Conservation (phyloP, 2,329 filamentous ascomycete genomes). For the Taxawa tesnikishii region DNA sequence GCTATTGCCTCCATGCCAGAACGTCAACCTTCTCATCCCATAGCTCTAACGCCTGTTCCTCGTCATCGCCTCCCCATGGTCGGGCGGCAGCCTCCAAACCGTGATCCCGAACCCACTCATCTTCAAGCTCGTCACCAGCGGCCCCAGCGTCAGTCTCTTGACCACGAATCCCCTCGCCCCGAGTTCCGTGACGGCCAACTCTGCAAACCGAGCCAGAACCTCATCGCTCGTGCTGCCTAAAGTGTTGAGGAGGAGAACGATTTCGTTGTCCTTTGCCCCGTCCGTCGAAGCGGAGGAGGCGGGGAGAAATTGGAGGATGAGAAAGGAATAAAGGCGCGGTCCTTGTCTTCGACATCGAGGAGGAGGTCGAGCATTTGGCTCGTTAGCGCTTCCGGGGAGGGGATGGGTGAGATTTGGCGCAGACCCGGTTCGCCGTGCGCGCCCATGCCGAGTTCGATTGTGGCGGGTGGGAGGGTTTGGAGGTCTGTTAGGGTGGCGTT, state of each 20-base stretch:
- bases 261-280: conserved; percentile 14
- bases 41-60: conserved; percentile 17
- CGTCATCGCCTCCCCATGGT: conserved; percentile 15
- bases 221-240: conserved; percentile 24
- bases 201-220: conserved; percentile 21
- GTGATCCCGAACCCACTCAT: conserved; percentile 27
- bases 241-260: conserved; percentile 22
- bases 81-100: conserved; percentile 21
- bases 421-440: conserved; percentile 55
- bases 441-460: conserved; percentile 53
- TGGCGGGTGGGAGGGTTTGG: conserved; percentile 38
- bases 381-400: conserved; percentile 18
- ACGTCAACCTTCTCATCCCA: conserved; percentile 24
- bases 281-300: neutral
- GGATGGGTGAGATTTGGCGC: conserved; percentile 39
- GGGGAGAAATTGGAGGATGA: conserved; percentile 16
- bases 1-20: conserved; percentile 23
- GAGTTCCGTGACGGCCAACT: conserved; percentile 18
- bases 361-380: conserved; percentile 23
- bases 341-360: conserved; percentile 18
- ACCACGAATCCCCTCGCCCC: conserved; percentile 18
- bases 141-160: conserved; percentile 20
- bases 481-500: conserved; percentile 48
- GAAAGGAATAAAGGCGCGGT: conserved; percentile 24
- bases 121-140: conserved; percentile 23